Evolutionary conservation across 2,329 filamentous ascomycete genomes (phyloP), one percentile per base, ranked within the genome.

Genomic region (Penicillium psychrosexuale): DNA sequence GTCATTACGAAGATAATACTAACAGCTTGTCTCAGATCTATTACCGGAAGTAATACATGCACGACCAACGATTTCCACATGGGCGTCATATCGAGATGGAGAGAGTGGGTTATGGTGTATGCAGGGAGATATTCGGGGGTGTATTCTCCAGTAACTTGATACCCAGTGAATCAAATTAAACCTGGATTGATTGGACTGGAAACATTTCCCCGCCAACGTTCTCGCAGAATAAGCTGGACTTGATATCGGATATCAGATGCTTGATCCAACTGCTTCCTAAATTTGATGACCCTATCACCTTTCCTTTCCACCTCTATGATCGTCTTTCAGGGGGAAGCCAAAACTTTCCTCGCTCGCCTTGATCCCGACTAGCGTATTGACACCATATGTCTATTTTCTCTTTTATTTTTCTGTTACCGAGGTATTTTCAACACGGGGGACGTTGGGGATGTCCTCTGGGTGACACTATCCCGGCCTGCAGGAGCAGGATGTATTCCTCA

Each of bases 41-140:
- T 62, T 79, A 79, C 61, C 75, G 77, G 48, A 80, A 79, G 64
- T 80, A 69, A 73, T 51, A 59, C 56, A 46, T 40, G 50, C 55
- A 47, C 51, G 30, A 56, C 55, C 33, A 44, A 53, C 53, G 37
- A 56, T 50, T 56, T 24, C 53, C 58, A 63, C 55, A 57, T 63
- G 60, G 56, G 50, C 51, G 31, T 53, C 48, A 47, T 61, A 39
- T 63, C 50, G 50, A 45, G 52, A 53, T 57, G 49, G 53, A 50
- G 45, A 47, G 30, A 49, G 47, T 45, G 39, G 53, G 42, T 57
- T 37, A 37, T 27, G 15, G 47, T 53, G 46, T 55, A 55, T 64
- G 59, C 53, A 60, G 48, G 48, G 56, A 51, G 30, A 50, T 38
- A 34, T 47, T 62, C 50, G 51, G 58, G 57, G 60, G 52, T 63